Conservation (phyloP, 805 yeast species). For the Suhomyces vadensis region DNA sequence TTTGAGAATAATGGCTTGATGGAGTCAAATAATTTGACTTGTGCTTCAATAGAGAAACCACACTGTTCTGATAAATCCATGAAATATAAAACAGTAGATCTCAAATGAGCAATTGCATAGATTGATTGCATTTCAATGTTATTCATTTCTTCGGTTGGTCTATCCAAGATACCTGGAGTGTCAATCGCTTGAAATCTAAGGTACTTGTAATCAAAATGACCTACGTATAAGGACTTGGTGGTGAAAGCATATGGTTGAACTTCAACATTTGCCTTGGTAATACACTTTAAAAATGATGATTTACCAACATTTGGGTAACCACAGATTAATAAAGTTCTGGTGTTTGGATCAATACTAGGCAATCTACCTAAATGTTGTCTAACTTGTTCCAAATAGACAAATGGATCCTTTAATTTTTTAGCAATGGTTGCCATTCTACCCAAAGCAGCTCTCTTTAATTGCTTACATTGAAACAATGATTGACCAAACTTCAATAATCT, state of each 20-base stretch:
- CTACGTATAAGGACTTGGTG: conserved; percentile 94
- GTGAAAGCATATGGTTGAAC: conserved; percentile 99
- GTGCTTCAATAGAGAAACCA: conserved; percentile 96
- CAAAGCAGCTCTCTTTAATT: conserved; percentile 95
- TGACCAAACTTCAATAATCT: conserved; percentile 96
- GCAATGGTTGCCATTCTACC: conserved; percentile 99
- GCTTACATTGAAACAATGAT: conserved; percentile 97
- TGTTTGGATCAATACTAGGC: conserved; percentile 97
- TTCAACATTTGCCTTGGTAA: conserved; percentile 98
- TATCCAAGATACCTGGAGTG: conserved; percentile 97
- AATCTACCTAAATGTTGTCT: conserved; percentile 98
- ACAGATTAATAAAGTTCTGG: conserved; percentile 94
- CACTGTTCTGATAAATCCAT: conserved; percentile 99
- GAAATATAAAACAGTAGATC: conserved; percentile 94
- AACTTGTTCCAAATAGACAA: conserved; percentile 93
- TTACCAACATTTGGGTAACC: conserved; percentile 99
- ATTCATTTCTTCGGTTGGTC: conserved; percentile 99
- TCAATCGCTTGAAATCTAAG: conserved; percentile 98
- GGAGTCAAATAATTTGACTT: conserved; percentile 93
- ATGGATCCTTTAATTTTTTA: conserved; percentile 92
- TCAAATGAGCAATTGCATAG: conserved; percentile 96
- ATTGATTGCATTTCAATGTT: conserved; percentile 99
- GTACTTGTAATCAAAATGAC: conserved; percentile 98
- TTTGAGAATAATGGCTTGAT: conserved; percentile 97
- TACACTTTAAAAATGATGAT: conserved; percentile 87